These are phyloP conservation scores for Aureobasidium pullulans DNA, from an alignment of 2,329 filamentous ascomycete genomes.

Conservation along the genomic window DNA sequence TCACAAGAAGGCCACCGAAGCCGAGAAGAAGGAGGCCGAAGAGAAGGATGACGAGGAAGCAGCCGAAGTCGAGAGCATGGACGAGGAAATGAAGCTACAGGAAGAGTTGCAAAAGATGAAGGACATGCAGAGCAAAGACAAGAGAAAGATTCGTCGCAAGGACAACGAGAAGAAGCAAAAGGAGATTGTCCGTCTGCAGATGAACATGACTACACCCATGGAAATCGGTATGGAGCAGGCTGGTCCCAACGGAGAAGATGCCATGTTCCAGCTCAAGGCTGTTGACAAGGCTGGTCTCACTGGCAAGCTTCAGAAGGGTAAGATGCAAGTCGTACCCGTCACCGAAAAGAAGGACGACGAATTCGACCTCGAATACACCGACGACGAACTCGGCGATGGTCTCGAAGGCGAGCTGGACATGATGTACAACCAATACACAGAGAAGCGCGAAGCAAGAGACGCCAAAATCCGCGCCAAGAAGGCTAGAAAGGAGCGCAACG, in stretches of 20 bases:
- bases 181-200: conserved; percentile 91
- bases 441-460: conserved; percentile 69
- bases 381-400: conserved; percentile 68
- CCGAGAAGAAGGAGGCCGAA: conserved; percentile 32
- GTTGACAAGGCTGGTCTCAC: conserved; percentile 69
- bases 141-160: conserved; percentile 73
- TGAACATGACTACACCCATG: conserved; percentile 93
- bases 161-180: conserved; percentile 94
- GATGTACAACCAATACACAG: conserved; percentile 81
- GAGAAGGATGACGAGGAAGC: conserved; percentile 52
- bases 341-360: conserved; percentile 38
- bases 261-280: conserved; percentile 79
- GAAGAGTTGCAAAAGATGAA: conserved; percentile 77
- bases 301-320: conserved; percentile 59
- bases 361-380: conserved; percentile 46
- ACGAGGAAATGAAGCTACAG: conserved; percentile 86
- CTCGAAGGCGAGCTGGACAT: conserved; percentile 79
- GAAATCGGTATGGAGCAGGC: conserved; percentile 90
- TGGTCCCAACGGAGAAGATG: conserved; percentile 68
- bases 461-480: conserved; percentile 89
- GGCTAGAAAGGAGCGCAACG: conserved; percentile 63
- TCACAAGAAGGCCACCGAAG: conserved; percentile 18
- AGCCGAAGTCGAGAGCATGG: conserved; percentile 79
- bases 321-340: conserved; percentile 63
- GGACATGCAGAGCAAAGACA: conserved; percentile 67